Evolutionary conservation across 768 basidiomycete genomes (phyloP).

Genomic region (Hemileccinum rubropunctum): DNA sequence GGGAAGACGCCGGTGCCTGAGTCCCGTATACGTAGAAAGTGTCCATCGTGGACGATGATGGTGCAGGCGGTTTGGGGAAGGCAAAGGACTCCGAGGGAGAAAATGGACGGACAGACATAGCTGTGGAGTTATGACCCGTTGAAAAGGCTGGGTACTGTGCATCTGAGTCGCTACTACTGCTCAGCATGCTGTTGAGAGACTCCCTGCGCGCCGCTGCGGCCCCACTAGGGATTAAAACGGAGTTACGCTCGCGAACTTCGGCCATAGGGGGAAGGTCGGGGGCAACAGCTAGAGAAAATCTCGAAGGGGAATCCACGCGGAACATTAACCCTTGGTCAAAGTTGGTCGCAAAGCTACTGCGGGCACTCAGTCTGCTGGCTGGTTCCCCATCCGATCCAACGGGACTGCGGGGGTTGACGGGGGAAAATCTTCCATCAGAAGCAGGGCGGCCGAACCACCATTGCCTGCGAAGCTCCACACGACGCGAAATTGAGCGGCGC

Average conservation of each 20-base stretch:
- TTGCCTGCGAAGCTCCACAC: slow-evolving; percentile 39
- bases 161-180: slow-evolving; percentile 34
- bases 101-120: slow-evolving; percentile 65
- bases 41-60: not conserved
- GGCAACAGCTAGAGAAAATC: slow-evolving; percentile 9
- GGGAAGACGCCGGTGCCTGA: not conserved
- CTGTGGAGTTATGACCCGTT: slow-evolving; percentile 32
- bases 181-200: slow-evolving; percentile 41
- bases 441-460: slow-evolving; percentile 44
- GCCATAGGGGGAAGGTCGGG: slow-evolving; percentile 54
- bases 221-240: slow-evolving; percentile 22
- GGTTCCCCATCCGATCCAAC: slow-evolving; percentile 13
- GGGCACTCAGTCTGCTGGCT: slow-evolving; percentile 31
- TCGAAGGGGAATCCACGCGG: slow-evolving; percentile 19
- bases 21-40: not conserved
- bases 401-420: slow-evolving; percentile 12
- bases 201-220: slow-evolving; percentile 27
- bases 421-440: not conserved
- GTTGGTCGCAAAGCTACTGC: slow-evolving; percentile 68
- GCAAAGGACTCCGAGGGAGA: slow-evolving; percentile 65
- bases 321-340: slow-evolving; percentile 42
- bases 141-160: slow-evolving; percentile 42
- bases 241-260: slow-evolving; percentile 44
- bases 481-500: slow-evolving; percentile 41
- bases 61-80: slow-evolving; percentile 62